Conservation (phyloP, 2,329 filamentous ascomycete species). For the Daldinia eschscholtzii region DNA sequence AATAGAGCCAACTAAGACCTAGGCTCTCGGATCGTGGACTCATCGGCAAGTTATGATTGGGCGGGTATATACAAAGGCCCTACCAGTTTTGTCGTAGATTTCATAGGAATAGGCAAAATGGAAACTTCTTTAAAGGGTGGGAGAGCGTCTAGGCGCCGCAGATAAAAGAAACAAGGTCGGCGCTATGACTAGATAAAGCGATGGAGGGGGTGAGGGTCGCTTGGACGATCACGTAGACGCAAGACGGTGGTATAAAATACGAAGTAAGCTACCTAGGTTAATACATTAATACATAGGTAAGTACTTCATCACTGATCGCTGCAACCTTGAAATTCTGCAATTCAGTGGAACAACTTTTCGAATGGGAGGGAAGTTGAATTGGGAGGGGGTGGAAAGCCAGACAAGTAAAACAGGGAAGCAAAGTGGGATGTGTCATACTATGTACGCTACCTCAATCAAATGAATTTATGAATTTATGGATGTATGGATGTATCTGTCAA, state of each 20-base stretch:
- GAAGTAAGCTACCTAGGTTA: conserved; percentile 18
- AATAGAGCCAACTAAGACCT: conserved; percentile 33
- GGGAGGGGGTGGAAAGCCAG: background rate
- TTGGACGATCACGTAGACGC: conserved; percentile 18
- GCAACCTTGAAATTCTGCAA: conserved; percentile 10
- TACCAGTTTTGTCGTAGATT: conserved; percentile 23
- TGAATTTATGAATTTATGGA: too few species aligned
- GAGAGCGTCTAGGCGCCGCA: conserved; percentile 4
- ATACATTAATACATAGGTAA: background rate
- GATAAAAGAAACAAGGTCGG: conserved; percentile 14
- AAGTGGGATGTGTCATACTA: conserved; percentile 30
- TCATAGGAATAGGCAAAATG: conserved; percentile 40
- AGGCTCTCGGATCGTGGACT: conserved; percentile 33
- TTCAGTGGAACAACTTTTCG: conserved; percentile 3
- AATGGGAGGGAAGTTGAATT: conserved; percentile 4
- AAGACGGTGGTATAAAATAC: conserved; percentile 26
- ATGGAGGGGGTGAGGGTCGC: conserved; percentile 21
- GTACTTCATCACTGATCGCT: conserved; percentile 26
- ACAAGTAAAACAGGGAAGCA: conserved; percentile 30
- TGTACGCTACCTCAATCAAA: background rate
- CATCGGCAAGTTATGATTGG: conserved; percentile 39
- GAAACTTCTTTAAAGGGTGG: conserved; percentile 21
- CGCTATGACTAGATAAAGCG: conserved; percentile 19
- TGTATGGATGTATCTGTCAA: background rate
- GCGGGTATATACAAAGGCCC: conserved; percentile 34